These are phyloP conservation scores for Leccinum solheimii DNA, from an alignment of 1,284 basidiomycete genomes.

Conservation along the genomic window DNA sequence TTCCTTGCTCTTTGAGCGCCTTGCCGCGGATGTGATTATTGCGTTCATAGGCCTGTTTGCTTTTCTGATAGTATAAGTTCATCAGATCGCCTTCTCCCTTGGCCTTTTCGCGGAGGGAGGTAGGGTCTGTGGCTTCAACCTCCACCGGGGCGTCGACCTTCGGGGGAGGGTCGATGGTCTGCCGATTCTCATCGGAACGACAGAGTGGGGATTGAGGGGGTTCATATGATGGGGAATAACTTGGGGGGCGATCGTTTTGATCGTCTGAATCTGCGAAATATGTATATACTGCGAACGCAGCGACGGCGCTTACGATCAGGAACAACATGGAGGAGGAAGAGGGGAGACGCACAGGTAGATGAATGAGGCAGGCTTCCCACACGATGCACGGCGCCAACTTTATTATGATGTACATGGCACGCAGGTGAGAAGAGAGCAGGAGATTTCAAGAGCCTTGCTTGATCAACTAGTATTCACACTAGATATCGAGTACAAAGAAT, in stretches of 20 bases:
- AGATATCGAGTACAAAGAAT: constrained; percentile 11
- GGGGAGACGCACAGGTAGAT: not conserved
- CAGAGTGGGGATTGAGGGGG: not conserved
- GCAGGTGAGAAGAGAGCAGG: not conserved
- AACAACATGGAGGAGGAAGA: constrained; percentile 18
- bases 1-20: constrained; percentile 78
- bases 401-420: not conserved
- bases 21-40: constrained; percentile 84
- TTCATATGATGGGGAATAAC: not conserved
- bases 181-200: constrained; percentile 10
- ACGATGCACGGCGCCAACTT: not conserved
- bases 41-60: constrained; percentile 63
- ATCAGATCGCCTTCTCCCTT: constrained; percentile 71
- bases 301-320: constrained; percentile 12
- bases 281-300: constrained; percentile 11
- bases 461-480: constrained; percentile 1
- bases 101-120: constrained; percentile 67
- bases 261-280: constrained; percentile 8
- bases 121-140: constrained; percentile 43
- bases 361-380: not conserved
- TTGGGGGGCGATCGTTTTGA: constrained; percentile 10
- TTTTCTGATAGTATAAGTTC: constrained; percentile 63
- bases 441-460: not conserved
- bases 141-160: not conserved
- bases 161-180: not conserved